Percentiles rank a stretch among this genome's conserved stretches.
phyloP scores from a whole-genome alignment of 2,329 filamentous ascomycete genomes.

The Ilyonectria sp. region DNA sequence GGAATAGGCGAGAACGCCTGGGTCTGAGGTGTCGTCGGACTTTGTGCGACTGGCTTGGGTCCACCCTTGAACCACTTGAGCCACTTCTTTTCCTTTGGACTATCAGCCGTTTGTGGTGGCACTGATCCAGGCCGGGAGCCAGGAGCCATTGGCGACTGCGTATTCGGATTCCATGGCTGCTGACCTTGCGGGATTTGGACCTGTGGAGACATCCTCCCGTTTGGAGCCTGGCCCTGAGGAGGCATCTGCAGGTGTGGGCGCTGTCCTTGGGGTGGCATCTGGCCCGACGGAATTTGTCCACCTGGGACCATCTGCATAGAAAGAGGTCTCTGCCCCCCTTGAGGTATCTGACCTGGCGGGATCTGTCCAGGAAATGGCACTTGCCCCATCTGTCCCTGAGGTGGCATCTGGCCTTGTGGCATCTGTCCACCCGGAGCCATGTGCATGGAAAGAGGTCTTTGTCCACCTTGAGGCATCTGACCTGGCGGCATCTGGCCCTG shows the following conservation, averaged over 20 bases:
- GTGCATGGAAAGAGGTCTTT: not conserved
- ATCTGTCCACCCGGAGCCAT: slow-evolving; percentile 5
- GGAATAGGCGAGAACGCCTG: slow-evolving; percentile 25
- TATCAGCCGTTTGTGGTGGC: slow-evolving; percentile 35
- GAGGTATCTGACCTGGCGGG: slow-evolving; percentile 16
- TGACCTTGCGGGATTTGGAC: slow-evolving; percentile 31
- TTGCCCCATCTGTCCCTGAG: slow-evolving; percentile 15
- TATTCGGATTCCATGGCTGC: slow-evolving; percentile 34
- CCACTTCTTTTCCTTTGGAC: slow-evolving; percentile 47
- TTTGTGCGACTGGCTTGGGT: slow-evolving; percentile 39
- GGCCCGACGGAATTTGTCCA: slow-evolving; percentile 15
- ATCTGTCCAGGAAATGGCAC: slow-evolving; percentile 17
- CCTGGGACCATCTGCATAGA: not conserved
- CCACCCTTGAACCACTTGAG: slow-evolving; percentile 47
- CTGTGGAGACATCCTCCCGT: slow-evolving; percentile 23
- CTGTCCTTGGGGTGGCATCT: slow-evolving; percentile 24
- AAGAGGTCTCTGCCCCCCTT: slow-evolving; percentile 5
- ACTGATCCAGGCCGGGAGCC: slow-evolving; percentile 36
- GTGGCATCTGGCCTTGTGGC: slow-evolving; percentile 14
- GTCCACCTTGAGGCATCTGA: slow-evolving; percentile 16
- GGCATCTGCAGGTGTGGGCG: slow-evolving; percentile 16
- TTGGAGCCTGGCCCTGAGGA: slow-evolving; percentile 17
- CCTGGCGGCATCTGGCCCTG: slow-evolving; percentile 15
- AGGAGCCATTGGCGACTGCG: slow-evolving; percentile 34
- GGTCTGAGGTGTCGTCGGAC: slow-evolving; percentile 34